A percentile compares a stretch with the other conserved stretches of the same genome.
Conservation (phyloP, 2,329 filamentous ascomycete genomes). For the Hymenoscyphus scutula region DNA sequence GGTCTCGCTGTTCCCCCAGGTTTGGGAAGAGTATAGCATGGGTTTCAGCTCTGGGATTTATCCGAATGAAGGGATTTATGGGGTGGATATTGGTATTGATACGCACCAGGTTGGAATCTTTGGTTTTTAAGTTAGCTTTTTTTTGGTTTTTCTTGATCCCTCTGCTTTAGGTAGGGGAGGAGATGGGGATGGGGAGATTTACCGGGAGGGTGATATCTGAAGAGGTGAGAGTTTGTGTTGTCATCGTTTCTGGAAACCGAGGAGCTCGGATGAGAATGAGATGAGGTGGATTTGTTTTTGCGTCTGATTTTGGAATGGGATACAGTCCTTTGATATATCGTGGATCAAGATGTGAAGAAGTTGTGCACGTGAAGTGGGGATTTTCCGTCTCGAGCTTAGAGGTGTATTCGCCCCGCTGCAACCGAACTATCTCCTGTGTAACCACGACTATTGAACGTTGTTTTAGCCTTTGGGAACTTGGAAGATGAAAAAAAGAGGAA, state of each 20-base stretch:
- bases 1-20: too few species aligned
- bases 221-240: not conserved
- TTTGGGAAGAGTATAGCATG: too few species aligned
- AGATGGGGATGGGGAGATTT: not conserved
- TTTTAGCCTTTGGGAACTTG: not conserved
- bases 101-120: not conserved
- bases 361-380: slow-evolving; percentile 1
- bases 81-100: too few species aligned
- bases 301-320: not conserved
- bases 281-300: too few species aligned
- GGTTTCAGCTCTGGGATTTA: too few species aligned
- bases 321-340: not conserved
- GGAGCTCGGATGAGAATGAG: too few species aligned
- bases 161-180: not conserved
- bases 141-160: slow-evolving; percentile 6
- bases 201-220: not conserved
- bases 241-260: too few species aligned
- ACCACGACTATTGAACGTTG: too few species aligned
- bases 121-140: not conserved
- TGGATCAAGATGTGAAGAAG: not conserved
- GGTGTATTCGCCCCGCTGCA: not conserved
- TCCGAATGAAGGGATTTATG: too few species aligned
- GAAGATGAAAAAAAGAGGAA: not conserved
- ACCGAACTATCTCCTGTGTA: too few species aligned
- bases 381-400: not conserved